These are phyloP conservation scores for Alloascoidea hylecoeti DNA, from an alignment of 805 yeast genomes.

Conservation along the genomic window DNA sequence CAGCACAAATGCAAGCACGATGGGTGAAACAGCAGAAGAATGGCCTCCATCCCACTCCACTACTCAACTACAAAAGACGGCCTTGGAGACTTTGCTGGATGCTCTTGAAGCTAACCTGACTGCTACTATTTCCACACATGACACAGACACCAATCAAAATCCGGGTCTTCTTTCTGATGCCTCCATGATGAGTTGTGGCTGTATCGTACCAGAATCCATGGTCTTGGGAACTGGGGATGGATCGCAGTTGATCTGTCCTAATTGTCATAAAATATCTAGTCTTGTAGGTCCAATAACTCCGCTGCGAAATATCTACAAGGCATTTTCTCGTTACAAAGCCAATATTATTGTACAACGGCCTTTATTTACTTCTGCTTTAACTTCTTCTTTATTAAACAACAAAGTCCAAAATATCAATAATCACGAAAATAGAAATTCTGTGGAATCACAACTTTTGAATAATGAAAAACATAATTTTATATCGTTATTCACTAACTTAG, in stretches of 20 bases:
- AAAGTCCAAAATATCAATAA: too few species aligned
- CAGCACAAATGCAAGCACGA: neutral
- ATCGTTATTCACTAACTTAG: neutral
- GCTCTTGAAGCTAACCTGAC: too few species aligned
- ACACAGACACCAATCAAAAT: too few species aligned
- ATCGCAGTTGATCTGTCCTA: conserved; percentile 1
- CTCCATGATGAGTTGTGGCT: conserved; percentile 20
- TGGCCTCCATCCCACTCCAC: conserved; percentile 12
- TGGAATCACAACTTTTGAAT: too few species aligned
- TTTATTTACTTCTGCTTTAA: neutral
- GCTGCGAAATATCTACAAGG: neutral
- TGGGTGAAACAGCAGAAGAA: conserved; percentile 4
- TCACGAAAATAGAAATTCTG: neutral
- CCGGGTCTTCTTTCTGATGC: conserved; percentile 15
- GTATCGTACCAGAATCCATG: conserved; percentile 17
- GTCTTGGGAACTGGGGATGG: too few species aligned
- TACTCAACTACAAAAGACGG: too few species aligned
- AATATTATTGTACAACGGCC: neutral
- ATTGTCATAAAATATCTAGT: neutral
- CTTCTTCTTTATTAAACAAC: neutral
- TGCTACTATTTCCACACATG: too few species aligned
- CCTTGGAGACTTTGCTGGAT: too few species aligned
- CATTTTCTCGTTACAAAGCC: neutral
- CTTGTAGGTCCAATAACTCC: neutral
- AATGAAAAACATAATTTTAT: neutral